Base-by-base conservation (phyloP, 208 protist species). In the Trypanosoma avium region DNA sequence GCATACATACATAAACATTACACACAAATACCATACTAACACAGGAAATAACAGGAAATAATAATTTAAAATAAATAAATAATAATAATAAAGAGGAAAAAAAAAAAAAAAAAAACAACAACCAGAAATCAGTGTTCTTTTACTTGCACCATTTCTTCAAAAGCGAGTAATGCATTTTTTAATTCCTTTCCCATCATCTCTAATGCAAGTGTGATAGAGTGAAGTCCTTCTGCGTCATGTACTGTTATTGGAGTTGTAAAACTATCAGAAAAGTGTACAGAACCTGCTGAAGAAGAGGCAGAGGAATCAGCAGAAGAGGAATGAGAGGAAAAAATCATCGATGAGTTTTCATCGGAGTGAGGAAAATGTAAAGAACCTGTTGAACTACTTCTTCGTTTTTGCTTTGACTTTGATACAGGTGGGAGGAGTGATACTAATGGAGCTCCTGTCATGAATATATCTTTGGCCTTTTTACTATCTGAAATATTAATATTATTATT, bases 161-260 rank as follows among this genome's bases (percentile, higher is more conserved):
- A 57, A 7, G 75, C 77, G 60, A 82, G 82, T 24, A 93, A 61
- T 1, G 70, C 67, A n/a, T 73, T 73, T 19, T 77, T 79, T 52
- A 89, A 48, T 66, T 93, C 82, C 50, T 81, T 84, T 8, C 67
- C 75, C 30, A 90, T 77, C 82, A 93, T 86, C 55, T 86, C 75
- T 8, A 90, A 58, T 17, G 82, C 50, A 36, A 89, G 53, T 9
- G 86, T 78, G 24, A 81, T 82, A 22, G 75, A 48, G 46, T 93
- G 86, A 26, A 93, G 68, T 0, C 82, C 82, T 50, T 93, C 86
- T 9, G 81, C 75, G 47, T 93, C 86, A 36, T 70, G 62, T 21
- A 86, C 77, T 9, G 78, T 88, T 24, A 88, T 77, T 2, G 86
- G 82, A 13, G 77, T 81, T 12, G 54, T 78, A 57, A 90, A 89